A percentile compares a stretch with the other conserved stretches of the same genome.
phyloP scores from a whole-genome alignment of 2,329 filamentous ascomycete genomes.

The Volutella citrinella region DNA sequence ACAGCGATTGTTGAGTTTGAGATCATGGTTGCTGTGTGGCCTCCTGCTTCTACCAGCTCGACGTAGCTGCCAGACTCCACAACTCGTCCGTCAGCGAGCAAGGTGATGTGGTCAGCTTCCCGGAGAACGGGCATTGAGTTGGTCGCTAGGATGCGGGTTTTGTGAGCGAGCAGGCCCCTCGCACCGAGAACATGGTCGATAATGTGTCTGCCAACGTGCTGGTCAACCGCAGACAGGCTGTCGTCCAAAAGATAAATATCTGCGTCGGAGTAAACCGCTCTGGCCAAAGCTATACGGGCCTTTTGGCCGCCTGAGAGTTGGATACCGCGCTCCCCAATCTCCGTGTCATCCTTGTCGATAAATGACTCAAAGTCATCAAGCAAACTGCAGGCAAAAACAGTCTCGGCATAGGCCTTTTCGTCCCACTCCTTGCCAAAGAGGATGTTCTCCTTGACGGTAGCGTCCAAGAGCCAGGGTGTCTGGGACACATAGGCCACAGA shows the following conservation, averaged over 20 bases:
- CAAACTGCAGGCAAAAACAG: background rate
- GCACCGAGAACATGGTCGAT: background rate
- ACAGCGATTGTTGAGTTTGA: too few relatives aligned
- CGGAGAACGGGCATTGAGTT: background rate
- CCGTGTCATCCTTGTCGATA: background rate
- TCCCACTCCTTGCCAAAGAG: constrained; percentile 1
- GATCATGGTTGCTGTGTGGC: too few relatives aligned
- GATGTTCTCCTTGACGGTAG: constrained; percentile 3
- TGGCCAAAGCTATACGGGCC: background rate
- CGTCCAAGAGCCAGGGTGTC: constrained; percentile 3
- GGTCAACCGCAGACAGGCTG: constrained; percentile 2
- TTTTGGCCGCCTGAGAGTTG: constrained; percentile 3
- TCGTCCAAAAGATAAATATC: constrained; percentile 4
- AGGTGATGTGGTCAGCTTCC: too few relatives aligned
- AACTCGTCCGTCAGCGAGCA: too few relatives aligned
- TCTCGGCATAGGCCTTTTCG: background rate
- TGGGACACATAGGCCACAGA: constrained; percentile 4
- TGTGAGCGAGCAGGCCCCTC: background rate
- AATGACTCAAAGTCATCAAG: background rate
- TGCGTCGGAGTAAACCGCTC: constrained; percentile 1
- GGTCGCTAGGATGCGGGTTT: constrained; percentile 1
- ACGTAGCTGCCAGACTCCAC: too few relatives aligned
- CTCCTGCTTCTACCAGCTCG: too few relatives aligned
- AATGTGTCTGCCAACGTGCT: constrained; percentile 1
- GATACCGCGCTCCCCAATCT: too few relatives aligned